phyloP scores from a whole-genome alignment of 2,329 filamentous ascomycete genomes.

The Alternaria arbusti region DNA sequence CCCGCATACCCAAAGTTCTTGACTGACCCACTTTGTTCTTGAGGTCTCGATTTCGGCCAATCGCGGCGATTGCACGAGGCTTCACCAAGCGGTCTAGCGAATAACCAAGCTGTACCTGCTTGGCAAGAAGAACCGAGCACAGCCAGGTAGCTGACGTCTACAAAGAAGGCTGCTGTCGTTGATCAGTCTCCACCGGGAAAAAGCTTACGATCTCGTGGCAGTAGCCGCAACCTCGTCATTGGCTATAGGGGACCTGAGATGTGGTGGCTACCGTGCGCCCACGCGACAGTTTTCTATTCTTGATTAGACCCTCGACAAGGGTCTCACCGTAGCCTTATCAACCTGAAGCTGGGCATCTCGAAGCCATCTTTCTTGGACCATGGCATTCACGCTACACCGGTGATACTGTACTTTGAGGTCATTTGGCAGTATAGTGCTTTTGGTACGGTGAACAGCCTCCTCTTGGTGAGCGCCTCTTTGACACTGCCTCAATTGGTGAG shows the following conservation, averaged over 20 bases:
- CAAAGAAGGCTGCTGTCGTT: conserved; percentile 6
- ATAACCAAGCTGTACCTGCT: conserved; percentile 21
- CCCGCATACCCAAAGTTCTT: conserved; percentile 16
- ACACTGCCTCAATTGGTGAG: conserved; percentile 21
- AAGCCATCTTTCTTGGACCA: neutral
- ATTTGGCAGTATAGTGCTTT: neutral
- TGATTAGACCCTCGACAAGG: neutral
- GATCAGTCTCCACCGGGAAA: neutral
- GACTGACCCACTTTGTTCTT: conserved; percentile 16
- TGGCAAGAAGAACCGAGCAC: conserved; percentile 28
- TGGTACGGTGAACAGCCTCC: conserved; percentile 10
- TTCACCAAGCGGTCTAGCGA: conserved; percentile 28
- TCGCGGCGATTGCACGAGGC: conserved; percentile 17
- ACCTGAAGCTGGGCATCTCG: neutral
- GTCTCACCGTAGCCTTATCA: neutral
- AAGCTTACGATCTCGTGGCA: neutral
- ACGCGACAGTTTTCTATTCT: conserved; percentile 27
- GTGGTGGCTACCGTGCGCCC: neutral
- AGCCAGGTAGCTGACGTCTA: conserved; percentile 35
- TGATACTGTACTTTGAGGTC: neutral
- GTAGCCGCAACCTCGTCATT: conserved; percentile 5
- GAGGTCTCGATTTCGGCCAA: conserved; percentile 15
- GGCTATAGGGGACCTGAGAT: neutral
- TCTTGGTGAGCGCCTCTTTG: neutral
- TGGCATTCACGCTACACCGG: neutral